Evolutionary conservation across 2,329 filamentous ascomycete genomes (phyloP).

Genomic region (Fusarium metavorans): DNA sequence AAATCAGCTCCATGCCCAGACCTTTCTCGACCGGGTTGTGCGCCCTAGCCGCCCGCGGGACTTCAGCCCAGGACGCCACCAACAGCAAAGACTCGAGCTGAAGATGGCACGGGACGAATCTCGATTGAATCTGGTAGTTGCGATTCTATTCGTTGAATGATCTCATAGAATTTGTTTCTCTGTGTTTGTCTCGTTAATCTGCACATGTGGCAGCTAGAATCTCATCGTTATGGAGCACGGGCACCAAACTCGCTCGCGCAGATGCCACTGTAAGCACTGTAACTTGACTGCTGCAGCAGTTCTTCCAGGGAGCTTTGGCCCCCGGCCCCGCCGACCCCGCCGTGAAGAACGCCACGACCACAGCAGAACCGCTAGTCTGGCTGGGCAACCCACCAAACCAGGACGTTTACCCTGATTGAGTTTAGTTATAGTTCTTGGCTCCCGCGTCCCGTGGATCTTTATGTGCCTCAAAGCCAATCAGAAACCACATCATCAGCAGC

Average conservation of each 20-base stretch:
- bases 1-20: constrained; percentile 9
- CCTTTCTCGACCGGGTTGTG: constrained; percentile 7
- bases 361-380: constrained; percentile 10
- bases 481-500: not conserved
- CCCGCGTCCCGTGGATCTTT: constrained; percentile 32
- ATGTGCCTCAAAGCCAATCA: constrained; percentile 10
- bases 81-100: not conserved
- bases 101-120: not conserved
- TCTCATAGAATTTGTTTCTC: not conserved
- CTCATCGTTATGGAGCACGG: not conserved
- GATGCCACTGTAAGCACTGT: constrained; percentile 37
- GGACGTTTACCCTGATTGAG: constrained; percentile 27
- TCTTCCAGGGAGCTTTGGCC: constrained; percentile 26
- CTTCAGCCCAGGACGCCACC: constrained; percentile 23
- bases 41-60: constrained; percentile 11
- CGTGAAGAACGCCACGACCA: constrained; percentile 24
- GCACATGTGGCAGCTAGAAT: not conserved
- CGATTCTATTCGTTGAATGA: not conserved
- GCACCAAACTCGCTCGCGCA: not conserved
- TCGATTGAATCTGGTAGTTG: not conserved
- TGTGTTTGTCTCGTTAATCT: not conserved
- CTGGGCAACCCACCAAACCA: constrained; percentile 18
- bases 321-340: constrained; percentile 26
- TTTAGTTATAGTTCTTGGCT: constrained; percentile 36
- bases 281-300: constrained; percentile 9